These are phyloP conservation scores for Picea glauca DNA, from an alignment of 75 land plant genomes.

Conservation along the genomic window DNA sequence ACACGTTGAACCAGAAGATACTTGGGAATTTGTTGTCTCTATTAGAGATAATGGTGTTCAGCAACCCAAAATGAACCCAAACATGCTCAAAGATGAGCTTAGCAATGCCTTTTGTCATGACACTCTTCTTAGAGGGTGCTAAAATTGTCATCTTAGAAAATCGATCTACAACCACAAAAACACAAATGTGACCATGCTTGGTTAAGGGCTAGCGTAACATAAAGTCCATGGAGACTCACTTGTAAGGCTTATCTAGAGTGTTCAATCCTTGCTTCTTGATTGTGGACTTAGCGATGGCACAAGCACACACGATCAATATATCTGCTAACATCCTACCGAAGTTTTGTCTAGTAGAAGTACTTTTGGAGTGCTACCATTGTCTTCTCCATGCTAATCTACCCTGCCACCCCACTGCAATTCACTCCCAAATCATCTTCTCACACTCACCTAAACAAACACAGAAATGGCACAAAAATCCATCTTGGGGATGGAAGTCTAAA, in stretches of 20 bases:
- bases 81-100: neutral
- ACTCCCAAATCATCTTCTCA: neutral
- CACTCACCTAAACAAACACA: neutral
- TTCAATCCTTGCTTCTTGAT: neutral
- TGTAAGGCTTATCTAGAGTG: neutral
- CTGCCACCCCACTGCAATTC: neutral
- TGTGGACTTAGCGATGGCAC: neutral
- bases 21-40: neutral
- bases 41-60: neutral
- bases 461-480: neutral
- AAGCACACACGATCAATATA: neutral
- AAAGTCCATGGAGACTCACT: neutral
- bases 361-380: neutral
- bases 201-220: neutral
- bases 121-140: neutral
- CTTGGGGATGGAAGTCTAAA: neutral
- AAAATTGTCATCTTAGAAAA: neutral
- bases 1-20: neutral
- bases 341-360: neutral
- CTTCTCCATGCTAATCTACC: neutral
- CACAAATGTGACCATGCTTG: neutral
- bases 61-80: neutral
- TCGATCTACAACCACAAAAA: neutral
- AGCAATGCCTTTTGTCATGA: neutral
- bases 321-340: neutral